phyloP scores from a whole-genome alignment of 305 asterid species.

The Caryopteris hybrid region DNA sequence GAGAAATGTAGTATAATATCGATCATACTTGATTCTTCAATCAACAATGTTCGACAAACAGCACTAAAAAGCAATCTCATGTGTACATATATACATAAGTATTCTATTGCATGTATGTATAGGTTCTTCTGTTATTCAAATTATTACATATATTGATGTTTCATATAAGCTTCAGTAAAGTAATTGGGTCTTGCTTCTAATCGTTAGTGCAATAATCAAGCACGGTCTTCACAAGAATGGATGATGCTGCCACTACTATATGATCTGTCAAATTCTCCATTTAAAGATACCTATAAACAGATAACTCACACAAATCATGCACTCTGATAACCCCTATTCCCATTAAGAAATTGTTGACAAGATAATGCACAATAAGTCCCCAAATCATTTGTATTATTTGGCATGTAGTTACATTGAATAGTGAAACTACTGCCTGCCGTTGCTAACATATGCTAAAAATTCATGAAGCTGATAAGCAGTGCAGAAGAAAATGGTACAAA shows the following conservation, averaged over 20 bases:
- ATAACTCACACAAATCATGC: background rate
- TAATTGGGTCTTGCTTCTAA: background rate
- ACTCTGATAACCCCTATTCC: background rate
- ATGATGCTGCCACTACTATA: background rate
- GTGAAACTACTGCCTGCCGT: background rate
- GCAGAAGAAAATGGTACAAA: background rate
- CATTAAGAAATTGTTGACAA: background rate
- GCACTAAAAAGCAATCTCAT: background rate
- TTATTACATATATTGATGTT: background rate
- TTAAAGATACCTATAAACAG: background rate
- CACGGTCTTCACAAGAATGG: background rate
- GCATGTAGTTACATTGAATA: background rate
- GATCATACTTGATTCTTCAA: background rate
- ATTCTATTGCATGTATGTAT: background rate
- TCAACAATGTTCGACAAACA: background rate
- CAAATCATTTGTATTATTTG: background rate
- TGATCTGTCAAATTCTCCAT: background rate
- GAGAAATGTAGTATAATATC: slow-evolving; percentile 1
- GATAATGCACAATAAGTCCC: background rate
- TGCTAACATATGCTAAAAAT: background rate
- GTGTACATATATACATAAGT: background rate
- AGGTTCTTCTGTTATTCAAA: background rate
- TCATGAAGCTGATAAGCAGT: background rate
- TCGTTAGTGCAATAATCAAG: background rate
- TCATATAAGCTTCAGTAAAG: background rate